Conservation (phyloP, 352 stramenopile genomes). For the Thalassiosira allenii region DNA sequence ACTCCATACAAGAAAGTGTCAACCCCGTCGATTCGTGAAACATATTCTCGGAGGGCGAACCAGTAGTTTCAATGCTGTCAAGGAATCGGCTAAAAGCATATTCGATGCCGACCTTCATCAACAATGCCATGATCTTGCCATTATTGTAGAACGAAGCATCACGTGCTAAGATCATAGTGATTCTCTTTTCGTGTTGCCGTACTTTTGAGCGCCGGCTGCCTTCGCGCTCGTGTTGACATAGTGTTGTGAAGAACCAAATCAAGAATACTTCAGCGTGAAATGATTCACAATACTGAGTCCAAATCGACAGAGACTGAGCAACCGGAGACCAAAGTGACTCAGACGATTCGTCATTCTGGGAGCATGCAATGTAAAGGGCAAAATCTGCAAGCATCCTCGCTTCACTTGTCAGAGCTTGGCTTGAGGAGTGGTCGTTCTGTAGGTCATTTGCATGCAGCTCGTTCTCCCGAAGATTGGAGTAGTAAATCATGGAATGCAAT, state of each 20-base stretch:
- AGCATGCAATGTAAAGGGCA: slow-evolving; percentile 49
- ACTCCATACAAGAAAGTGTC: slow-evolving; percentile 16
- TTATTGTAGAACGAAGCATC: slow-evolving; percentile 60
- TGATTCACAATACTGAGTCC: slow-evolving; percentile 47
- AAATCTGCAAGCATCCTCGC: slow-evolving; percentile 57
- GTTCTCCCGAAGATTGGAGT: slow-evolving; percentile 49
- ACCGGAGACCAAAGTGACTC: slow-evolving; percentile 46
- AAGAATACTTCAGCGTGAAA: slow-evolving; percentile 57
- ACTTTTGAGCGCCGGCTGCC: not conserved
- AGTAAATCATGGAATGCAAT: slow-evolving; percentile 65
- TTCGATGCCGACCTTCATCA: slow-evolving; percentile 44
- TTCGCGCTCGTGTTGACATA: slow-evolving; percentile 14
- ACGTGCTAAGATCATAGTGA: slow-evolving; percentile 40
- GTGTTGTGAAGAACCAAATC: slow-evolving; percentile 57
- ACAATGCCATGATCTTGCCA: slow-evolving; percentile 33
- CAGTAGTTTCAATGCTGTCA: slow-evolving; percentile 12
- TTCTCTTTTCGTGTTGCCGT: slow-evolving; percentile 21
- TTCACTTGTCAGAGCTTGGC: slow-evolving; percentile 36
- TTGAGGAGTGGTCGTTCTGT: slow-evolving; percentile 10
- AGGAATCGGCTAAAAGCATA: slow-evolving; percentile 31
- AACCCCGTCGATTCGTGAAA: not conserved
- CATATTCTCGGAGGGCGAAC: not conserved
- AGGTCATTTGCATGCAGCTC: slow-evolving; percentile 3
- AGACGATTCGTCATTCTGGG: too few relatives aligned
- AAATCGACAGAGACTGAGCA: slow-evolving; percentile 49